A percentile compares a stretch with the other conserved stretches of the same genome.
Conservation (phyloP, 2,329 filamentous ascomycete genomes). For the Waltergamsia citrina region DNA sequence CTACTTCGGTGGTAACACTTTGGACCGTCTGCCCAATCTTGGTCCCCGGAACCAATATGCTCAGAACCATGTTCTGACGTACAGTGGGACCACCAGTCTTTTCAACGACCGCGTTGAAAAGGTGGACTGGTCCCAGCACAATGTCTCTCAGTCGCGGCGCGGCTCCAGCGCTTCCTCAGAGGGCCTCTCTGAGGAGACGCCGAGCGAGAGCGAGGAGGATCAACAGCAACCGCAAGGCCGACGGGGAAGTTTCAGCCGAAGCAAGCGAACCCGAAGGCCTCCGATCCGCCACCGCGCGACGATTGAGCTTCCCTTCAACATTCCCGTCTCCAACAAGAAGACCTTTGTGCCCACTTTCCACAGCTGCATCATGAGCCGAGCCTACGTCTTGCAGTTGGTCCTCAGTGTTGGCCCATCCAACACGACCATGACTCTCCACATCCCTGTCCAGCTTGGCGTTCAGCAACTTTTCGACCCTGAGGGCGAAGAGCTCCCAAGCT, state of each 20-base stretch:
- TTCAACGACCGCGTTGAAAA: slow-evolving; percentile 23
- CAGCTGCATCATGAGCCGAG: slow-evolving; percentile 45
- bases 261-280: slow-evolving; percentile 15
- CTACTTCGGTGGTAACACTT: slow-evolving; percentile 37
- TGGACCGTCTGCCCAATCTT: slow-evolving; percentile 39
- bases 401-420: slow-evolving; percentile 31
- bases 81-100: slow-evolving; percentile 33
- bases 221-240: neutral
- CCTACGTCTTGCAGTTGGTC: slow-evolving; percentile 41
- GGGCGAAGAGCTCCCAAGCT: slow-evolving; percentile 32
- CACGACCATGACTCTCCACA: slow-evolving; percentile 30
- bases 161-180: slow-evolving; percentile 45
- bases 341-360: slow-evolving; percentile 48
- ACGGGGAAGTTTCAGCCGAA: slow-evolving; percentile 5
- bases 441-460: slow-evolving; percentile 44
- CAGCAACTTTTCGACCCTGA: slow-evolving; percentile 22
- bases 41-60: slow-evolving; percentile 30
- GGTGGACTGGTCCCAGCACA: slow-evolving; percentile 30
- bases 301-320: slow-evolving; percentile 35
- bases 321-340: slow-evolving; percentile 37
- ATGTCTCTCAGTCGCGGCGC: slow-evolving; percentile 24
- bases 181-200: slow-evolving; percentile 17
- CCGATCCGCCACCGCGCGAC: slow-evolving; percentile 28
- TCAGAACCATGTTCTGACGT: slow-evolving; percentile 32
- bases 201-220: slow-evolving; percentile 19